Conservation (phyloP, 257 asterid genomes). For the Echites panduratus region DNA sequence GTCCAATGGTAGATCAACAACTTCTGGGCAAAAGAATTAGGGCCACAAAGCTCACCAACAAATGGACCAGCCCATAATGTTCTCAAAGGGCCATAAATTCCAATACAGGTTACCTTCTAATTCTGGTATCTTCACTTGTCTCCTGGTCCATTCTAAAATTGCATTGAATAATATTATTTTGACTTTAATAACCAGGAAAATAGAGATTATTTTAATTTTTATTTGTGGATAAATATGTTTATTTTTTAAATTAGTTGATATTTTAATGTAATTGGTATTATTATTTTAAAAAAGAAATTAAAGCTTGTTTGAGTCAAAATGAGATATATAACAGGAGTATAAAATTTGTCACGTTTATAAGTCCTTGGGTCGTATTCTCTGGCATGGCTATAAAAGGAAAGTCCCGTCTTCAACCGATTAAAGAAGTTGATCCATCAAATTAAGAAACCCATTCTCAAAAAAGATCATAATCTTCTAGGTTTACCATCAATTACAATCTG, state of each 20-base stretch:
- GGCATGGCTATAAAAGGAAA: background rate
- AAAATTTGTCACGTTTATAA: background rate
- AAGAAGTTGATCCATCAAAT: background rate
- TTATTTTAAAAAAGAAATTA: too few species aligned
- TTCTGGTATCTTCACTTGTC: background rate
- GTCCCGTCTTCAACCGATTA: background rate
- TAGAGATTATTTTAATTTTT: too few species aligned
- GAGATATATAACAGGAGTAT: too few species aligned
- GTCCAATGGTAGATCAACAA: background rate
- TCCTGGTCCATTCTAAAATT: background rate
- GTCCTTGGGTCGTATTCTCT: background rate
- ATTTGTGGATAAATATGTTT: too few species aligned
- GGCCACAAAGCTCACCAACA: too few species aligned
- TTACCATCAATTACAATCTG: background rate
- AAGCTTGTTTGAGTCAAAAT: too few species aligned
- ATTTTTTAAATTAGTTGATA: too few species aligned
- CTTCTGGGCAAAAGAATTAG: background rate
- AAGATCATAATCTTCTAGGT: background rate
- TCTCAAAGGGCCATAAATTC: background rate
- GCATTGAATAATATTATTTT: too few species aligned
- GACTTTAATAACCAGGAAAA: too few species aligned
- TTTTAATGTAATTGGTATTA: too few species aligned
- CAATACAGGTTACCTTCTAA: background rate
- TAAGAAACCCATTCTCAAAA: background rate
- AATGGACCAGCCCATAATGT: background rate